These are phyloP conservation scores for Lodderomyces elongisporus DNA, from an alignment of 1,139 yeast genomes.

Conservation along the genomic window DNA sequence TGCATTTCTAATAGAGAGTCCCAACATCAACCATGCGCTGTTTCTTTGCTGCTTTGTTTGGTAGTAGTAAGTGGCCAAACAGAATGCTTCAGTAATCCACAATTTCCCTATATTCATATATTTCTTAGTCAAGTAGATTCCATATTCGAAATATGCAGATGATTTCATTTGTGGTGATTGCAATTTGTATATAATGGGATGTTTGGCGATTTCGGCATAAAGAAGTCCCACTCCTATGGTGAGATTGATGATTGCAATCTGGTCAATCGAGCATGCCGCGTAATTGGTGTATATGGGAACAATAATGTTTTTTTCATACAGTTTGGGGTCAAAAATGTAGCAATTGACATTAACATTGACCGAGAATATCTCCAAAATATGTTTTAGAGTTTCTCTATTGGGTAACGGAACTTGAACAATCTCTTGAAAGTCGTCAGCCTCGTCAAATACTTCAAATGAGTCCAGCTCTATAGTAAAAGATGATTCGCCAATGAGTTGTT, in stretches of 20 bases:
- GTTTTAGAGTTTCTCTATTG: constrained; percentile 4
- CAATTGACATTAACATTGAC: constrained; percentile 10
- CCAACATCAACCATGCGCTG: constrained; percentile 31
- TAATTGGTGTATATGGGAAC: constrained; percentile 10
- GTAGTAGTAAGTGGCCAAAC: constrained; percentile 32
- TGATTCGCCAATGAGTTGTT: constrained; percentile 11
- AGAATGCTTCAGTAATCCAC: constrained; percentile 39
- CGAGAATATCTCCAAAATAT: constrained; percentile 8
- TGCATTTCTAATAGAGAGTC: constrained; percentile 14
- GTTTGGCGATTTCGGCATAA: constrained; percentile 11
- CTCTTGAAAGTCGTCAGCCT: constrained; percentile 10
- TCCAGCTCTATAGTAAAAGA: constrained; percentile 9
- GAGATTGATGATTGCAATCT: constrained; percentile 11
- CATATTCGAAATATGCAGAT: constrained; percentile 12
- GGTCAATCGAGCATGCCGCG: constrained; percentile 9
- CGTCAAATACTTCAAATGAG: constrained; percentile 10
- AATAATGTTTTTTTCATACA: constrained; percentile 8
- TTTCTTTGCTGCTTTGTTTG: constrained; percentile 33
- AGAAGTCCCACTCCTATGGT: constrained; percentile 12
- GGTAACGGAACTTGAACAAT: constrained; percentile 12
- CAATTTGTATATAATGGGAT: constrained; percentile 8
- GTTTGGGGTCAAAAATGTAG: constrained; percentile 10
- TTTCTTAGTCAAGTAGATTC: constrained; percentile 10
- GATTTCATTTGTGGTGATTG: constrained; percentile 10
- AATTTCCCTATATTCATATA: constrained; percentile 17